phyloP scores from a whole-genome alignment of 345 rosid genomes.

The Acer negundo region DNA sequence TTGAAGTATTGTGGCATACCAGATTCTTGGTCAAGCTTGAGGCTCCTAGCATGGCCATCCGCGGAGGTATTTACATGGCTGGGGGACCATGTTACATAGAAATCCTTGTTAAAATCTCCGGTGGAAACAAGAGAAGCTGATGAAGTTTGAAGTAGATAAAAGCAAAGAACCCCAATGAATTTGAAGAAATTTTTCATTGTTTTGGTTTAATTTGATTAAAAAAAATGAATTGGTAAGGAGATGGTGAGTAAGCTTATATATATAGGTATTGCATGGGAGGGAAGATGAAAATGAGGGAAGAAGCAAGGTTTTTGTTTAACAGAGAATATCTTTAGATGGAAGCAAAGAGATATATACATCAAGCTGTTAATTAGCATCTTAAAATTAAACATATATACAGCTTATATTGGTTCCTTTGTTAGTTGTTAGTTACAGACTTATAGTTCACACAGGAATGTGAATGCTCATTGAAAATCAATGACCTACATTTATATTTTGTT shows the following conservation, averaged over 20 bases:
- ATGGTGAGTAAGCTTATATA: slow-evolving; percentile 19
- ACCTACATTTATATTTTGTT: too few species aligned
- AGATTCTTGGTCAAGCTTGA: slow-evolving; percentile 75
- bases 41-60: slow-evolving; percentile 64
- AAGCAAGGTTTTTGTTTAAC: slow-evolving; percentile 26
- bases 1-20: slow-evolving; percentile 37
- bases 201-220: background rate
- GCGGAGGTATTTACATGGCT: slow-evolving; percentile 64
- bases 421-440: background rate
- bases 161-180: slow-evolving; percentile 23
- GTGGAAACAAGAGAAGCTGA: slow-evolving; percentile 59
- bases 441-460: slow-evolving; percentile 1
- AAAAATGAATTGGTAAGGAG: background rate
- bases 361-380: background rate
- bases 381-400: too few species aligned
- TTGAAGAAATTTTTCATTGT: slow-evolving; percentile 28
- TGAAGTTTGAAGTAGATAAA: slow-evolving; percentile 37
- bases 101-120: slow-evolving; percentile 65
- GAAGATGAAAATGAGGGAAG: slow-evolving; percentile 1
- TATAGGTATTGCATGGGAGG: slow-evolving; percentile 35
- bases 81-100: slow-evolving; percentile 78
- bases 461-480: background rate
- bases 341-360: slow-evolving; percentile 34
- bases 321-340: slow-evolving; percentile 42
- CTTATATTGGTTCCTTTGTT: too few species aligned